These are phyloP conservation scores for Phytophthora fragariae DNA, from an alignment of 352 stramenopile species.

Conservation along the genomic window DNA sequence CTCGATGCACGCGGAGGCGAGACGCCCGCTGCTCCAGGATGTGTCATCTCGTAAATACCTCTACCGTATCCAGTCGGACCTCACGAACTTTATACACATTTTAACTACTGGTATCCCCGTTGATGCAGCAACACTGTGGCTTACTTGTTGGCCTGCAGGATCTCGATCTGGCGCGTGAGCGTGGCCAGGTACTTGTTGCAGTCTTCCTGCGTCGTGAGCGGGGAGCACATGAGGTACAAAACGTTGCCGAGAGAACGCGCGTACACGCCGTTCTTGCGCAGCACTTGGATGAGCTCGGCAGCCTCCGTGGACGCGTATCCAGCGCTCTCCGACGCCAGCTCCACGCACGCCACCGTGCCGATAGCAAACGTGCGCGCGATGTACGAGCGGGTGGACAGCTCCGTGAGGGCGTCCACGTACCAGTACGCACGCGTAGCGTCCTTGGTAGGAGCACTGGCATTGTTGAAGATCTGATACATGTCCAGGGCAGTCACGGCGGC, in stretches of 20 bases:
- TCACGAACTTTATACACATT: constrained; percentile 13
- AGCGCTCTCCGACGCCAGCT: constrained; percentile 61
- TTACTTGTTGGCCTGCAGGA: constrained; percentile 49
- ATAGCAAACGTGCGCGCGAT: constrained; percentile 79
- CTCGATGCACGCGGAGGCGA: constrained; percentile 29
- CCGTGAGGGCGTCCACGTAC: constrained; percentile 50
- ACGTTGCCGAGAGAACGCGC: constrained; percentile 84
- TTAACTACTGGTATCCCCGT: constrained; percentile 1
- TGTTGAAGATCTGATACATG: constrained; percentile 83
- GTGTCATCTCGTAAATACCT: constrained; percentile 41
- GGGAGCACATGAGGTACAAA: constrained; percentile 89
- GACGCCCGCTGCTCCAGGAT: constrained; percentile 16
- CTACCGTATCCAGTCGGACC: not conserved
- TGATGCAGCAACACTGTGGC: not conserved
- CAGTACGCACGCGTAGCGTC: constrained; percentile 64
- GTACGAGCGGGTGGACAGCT: constrained; percentile 58
- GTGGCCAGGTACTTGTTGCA: constrained; percentile 67
- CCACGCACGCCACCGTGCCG: constrained; percentile 80
- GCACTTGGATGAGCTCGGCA: constrained; percentile 62
- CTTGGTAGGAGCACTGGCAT: constrained; percentile 24
- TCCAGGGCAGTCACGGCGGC: constrained; percentile 89
- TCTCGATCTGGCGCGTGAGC: constrained; percentile 55
- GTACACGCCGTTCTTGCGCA: constrained; percentile 78
- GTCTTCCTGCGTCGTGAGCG: constrained; percentile 68
- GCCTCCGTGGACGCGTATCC: constrained; percentile 79